Evolutionary conservation across 2,329 filamentous ascomycete species (phyloP).

Genomic region (Chaetomium globosum): DNA sequence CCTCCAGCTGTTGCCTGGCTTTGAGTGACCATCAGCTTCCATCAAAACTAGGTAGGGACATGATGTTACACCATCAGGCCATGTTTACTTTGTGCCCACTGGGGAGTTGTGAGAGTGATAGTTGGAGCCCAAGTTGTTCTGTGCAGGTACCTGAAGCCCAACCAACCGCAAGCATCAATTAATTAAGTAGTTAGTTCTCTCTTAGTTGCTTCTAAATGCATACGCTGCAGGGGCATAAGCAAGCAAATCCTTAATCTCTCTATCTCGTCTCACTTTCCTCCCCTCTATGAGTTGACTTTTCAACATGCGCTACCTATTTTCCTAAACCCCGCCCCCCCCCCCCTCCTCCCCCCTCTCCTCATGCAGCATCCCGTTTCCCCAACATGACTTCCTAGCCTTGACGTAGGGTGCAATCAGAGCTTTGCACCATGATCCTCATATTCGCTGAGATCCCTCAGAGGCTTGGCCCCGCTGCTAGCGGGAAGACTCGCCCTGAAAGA

Average conservation of each 20-base stretch:
- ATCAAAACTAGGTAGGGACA: background rate
- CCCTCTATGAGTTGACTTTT: background rate
- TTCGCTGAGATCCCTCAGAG: constrained; percentile 74
- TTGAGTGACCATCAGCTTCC: background rate
- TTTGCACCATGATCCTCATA: constrained; percentile 87
- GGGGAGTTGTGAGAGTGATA: background rate
- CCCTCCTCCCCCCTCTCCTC: background rate
- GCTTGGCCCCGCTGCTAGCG: constrained; percentile 70
- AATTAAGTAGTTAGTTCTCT: background rate
- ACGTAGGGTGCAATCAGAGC: constrained; percentile 46
- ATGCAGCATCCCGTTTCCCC: background rate
- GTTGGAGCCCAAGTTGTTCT: background rate
- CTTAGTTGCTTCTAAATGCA: background rate
- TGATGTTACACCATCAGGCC: background rate
- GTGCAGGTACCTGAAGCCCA: too few species aligned
- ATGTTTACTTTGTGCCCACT: background rate
- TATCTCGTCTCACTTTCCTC: background rate
- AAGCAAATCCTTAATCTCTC: background rate
- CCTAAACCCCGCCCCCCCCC: background rate
- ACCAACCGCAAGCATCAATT: background rate
- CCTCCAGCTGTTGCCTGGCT: background rate
- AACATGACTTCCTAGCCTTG: background rate
- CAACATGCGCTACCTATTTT: background rate
- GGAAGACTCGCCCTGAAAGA: constrained; percentile 76
- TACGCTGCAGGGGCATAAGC: background rate